These are phyloP conservation scores for Solanum clarkiae DNA, from an alignment of 257 asterid genomes.

Conservation along the genomic window DNA sequence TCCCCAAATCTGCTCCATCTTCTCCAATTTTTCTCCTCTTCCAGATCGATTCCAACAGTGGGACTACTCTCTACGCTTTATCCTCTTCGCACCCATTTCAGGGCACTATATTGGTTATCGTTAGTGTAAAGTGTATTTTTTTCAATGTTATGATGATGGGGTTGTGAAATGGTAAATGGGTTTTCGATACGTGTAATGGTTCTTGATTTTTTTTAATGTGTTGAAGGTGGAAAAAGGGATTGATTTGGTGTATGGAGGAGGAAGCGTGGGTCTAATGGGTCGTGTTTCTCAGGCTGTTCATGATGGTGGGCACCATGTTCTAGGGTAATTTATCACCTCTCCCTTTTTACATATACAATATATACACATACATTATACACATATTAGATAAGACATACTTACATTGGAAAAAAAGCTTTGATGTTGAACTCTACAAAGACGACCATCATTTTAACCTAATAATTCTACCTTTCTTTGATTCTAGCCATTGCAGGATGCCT, in stretches of 20 bases:
- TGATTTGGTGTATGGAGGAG: constrained; percentile 98
- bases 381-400: not conserved
- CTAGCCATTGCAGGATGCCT: not conserved
- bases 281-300: constrained; percentile 98
- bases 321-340: constrained; percentile 40
- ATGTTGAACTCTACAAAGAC: constrained; percentile 12
- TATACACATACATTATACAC: not conserved
- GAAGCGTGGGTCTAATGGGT: constrained; percentile 98
- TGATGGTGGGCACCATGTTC: constrained; percentile 98
- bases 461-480: constrained; percentile 3
- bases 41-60: no score
- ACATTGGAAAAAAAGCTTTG: not conserved
- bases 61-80: no score
- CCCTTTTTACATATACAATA: not conserved
- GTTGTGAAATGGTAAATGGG: not conserved
- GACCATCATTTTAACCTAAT: constrained; percentile 25
- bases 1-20: no score
- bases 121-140: not conserved
- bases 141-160: not conserved
- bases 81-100: no score
- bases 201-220: not conserved
- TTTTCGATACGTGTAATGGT: constrained; percentile 24
- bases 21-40: no score
- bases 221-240: constrained; percentile 78
- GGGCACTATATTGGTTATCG: no score